Conservation (phyloP, 768 basidiomycete genomes). For the Mycena galopus region DNA sequence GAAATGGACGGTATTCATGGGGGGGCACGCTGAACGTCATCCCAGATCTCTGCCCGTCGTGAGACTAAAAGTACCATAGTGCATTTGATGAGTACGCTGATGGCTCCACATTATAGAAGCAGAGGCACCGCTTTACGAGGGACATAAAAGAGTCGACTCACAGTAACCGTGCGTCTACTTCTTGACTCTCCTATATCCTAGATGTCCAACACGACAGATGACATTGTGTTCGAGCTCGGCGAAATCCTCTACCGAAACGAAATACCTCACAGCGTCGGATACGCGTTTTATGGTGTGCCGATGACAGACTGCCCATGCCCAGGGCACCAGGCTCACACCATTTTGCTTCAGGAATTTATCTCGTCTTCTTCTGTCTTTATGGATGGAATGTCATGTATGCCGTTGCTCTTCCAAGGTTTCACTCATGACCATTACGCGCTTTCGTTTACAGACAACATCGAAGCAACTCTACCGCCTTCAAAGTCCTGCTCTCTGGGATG, state of each 20-base stretch:
- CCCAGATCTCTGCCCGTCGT: too few species aligned
- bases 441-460: background rate
- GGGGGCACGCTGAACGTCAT: too few species aligned
- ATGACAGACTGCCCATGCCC: background rate
- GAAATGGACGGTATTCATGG: too few species aligned
- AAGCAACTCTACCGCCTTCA: background rate
- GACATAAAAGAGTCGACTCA: too few species aligned
- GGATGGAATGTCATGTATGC: constrained; percentile 1
- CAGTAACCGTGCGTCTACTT: too few species aligned
- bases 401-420: too few species aligned
- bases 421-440: background rate
- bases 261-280: constrained; percentile 18
- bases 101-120: too few species aligned
- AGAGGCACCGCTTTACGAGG: too few species aligned
- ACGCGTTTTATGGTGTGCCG: constrained; percentile 5
- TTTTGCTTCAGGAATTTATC: constrained; percentile 25
- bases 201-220: background rate
- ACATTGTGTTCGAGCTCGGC: constrained; percentile 2
- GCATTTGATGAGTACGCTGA: too few species aligned
- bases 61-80: too few species aligned
- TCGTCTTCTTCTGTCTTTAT: constrained; percentile 15
- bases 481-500: constrained; percentile 4
- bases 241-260: constrained; percentile 4
- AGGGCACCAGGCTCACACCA: too few species aligned
- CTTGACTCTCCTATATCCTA: too few species aligned